Evolutionary conservation across 495 filamentous ascomycete genomes (phyloP).

Genomic region (Trichodelitschia bisporula): DNA sequence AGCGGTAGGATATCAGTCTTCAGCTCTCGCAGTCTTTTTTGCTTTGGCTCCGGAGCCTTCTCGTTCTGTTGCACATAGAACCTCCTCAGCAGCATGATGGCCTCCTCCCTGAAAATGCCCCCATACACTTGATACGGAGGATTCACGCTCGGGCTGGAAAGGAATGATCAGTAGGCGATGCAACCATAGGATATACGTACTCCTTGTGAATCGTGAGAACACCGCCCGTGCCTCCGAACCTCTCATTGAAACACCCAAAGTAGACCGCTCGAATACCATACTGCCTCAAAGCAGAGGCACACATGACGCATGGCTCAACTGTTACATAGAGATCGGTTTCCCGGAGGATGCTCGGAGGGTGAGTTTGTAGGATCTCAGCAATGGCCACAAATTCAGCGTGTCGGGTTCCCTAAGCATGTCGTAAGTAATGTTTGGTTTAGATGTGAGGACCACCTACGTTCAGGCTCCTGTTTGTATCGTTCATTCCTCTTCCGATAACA

Average conservation of each 20-base stretch:
- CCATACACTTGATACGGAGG: conserved; percentile 51
- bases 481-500: conserved; percentile 74
- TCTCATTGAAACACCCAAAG: conserved; percentile 86
- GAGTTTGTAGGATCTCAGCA: conserved; percentile 27
- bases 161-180: not conserved
- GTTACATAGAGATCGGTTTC: conserved; percentile 80
- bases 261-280: conserved; percentile 60
- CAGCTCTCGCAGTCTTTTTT: conserved; percentile 25
- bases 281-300: conserved; percentile 75
- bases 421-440: conserved; percentile 1
- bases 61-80: conserved; percentile 97
- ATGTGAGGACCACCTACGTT: conserved; percentile 32
- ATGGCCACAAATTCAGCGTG: conserved; percentile 89
- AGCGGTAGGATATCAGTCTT: conserved; percentile 26
- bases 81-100: conserved; percentile 66
- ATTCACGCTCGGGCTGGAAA: conserved; percentile 30
- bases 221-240: conserved; percentile 86
- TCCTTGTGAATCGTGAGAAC: conserved; percentile 69
- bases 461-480: conserved; percentile 76
- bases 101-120: conserved; percentile 65
- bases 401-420: conserved; percentile 57
- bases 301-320: conserved; percentile 97
- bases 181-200: conserved; percentile 15
- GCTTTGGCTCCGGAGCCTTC: conserved; percentile 40
- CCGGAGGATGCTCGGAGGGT: conserved; percentile 33